Conservation (phyloP, 2,329 filamentous ascomycete species). For the Tolypocladium endophyticum region DNA sequence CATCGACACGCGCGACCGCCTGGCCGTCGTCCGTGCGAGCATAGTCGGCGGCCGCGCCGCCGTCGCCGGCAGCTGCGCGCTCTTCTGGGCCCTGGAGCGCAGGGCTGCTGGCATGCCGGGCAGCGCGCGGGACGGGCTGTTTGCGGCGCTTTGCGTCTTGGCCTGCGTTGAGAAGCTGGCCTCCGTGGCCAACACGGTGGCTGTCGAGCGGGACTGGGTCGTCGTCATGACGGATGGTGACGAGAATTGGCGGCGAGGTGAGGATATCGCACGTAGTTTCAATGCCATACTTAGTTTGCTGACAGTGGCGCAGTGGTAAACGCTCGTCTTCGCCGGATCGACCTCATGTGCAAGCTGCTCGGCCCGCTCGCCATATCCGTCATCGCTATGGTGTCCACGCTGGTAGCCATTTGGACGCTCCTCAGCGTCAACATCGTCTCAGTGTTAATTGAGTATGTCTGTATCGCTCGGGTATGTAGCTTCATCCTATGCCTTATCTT, state of each 20-base stretch:
- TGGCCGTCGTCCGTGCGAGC: slow-evolving; percentile 38
- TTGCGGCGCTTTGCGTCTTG: slow-evolving; percentile 33
- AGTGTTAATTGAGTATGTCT: slow-evolving; percentile 39
- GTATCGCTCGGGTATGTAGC: slow-evolving; percentile 27
- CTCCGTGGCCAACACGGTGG: slow-evolving; percentile 53
- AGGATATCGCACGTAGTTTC: too few relatives aligned
- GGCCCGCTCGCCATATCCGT: slow-evolving; percentile 45
- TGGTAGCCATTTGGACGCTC: slow-evolving; percentile 35
- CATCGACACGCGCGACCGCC: slow-evolving; percentile 45
- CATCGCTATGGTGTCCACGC: slow-evolving; percentile 36
- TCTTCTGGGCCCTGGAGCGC: slow-evolving; percentile 25
- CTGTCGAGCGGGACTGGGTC: slow-evolving; percentile 64
- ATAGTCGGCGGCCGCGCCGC: slow-evolving; percentile 26
- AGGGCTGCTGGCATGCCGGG: not conserved
- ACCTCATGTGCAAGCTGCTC: slow-evolving; percentile 47
- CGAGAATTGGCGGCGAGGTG: slow-evolving; percentile 1
- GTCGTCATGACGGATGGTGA: slow-evolving; percentile 14
- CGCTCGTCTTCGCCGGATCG: slow-evolving; percentile 51
- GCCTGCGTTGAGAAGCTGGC: slow-evolving; percentile 61
- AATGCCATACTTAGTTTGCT: too few relatives aligned
- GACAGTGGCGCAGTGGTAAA: slow-evolving; percentile 31
- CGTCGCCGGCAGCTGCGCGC: slow-evolving; percentile 35
- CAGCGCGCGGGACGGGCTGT: slow-evolving; percentile 11
- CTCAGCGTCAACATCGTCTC: slow-evolving; percentile 39
- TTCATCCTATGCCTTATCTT: slow-evolving; percentile 15